Conservation (phyloP, 75 land plant genomes). For the Isoetes taiwanensis region DNA sequence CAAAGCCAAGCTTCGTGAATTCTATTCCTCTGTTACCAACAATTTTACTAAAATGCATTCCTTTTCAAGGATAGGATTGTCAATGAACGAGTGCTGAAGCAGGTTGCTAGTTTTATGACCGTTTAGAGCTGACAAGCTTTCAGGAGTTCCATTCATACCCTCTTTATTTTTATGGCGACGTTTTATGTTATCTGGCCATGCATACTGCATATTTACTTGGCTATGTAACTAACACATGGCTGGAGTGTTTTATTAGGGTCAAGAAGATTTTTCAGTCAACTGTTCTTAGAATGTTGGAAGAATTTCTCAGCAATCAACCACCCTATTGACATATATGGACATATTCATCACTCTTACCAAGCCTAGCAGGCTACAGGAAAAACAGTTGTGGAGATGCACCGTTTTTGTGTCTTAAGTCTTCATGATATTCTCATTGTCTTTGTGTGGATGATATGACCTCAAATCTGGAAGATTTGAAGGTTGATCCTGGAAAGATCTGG, state of each 20-base stretch:
- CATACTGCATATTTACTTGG: too few species aligned
- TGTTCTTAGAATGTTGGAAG: slow-evolving; percentile 66
- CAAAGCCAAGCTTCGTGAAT: slow-evolving; percentile 38
- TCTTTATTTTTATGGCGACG: too few species aligned
- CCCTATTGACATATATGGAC: slow-evolving; percentile 33
- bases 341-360: slow-evolving; percentile 60
- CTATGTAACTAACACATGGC: too few species aligned
- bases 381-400: slow-evolving; percentile 91
- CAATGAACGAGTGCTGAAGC: slow-evolving; percentile 44
- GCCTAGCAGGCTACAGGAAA: slow-evolving; percentile 68
- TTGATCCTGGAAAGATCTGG: too few species aligned
- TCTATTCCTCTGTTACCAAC: slow-evolving; percentile 71
- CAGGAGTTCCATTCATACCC: too few species aligned
- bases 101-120: slow-evolving; percentile 54
- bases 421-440: slow-evolving; percentile 60
- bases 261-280: slow-evolving; percentile 93
- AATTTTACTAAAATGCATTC: too few species aligned
- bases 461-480: not conserved
- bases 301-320: slow-evolving; percentile 56
- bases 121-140: slow-evolving; percentile 45
- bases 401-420: slow-evolving; percentile 82
- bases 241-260: too few species aligned
- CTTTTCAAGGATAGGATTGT: slow-evolving; percentile 51
- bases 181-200: too few species aligned
- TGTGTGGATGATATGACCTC: slow-evolving; percentile 38